Percentiles rank a stretch among this genome's conserved stretches.
Evolutionary conservation across 257 asterid genomes (phyloP).

Genomic region (Oldenlandia corymbosa): DNA sequence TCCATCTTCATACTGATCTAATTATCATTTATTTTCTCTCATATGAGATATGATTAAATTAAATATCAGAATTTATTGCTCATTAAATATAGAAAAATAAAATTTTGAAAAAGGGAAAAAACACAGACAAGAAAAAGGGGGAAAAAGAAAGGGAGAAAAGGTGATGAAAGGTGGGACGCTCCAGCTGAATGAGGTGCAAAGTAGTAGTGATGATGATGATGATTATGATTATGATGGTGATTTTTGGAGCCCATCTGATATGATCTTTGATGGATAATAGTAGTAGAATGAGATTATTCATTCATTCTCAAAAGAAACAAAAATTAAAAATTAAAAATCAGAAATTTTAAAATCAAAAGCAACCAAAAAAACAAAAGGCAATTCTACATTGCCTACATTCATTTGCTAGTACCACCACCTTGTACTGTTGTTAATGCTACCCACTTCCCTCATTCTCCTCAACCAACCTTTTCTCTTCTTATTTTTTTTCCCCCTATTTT

Average conservation of each 20-base stretch:
- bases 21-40: too few species aligned
- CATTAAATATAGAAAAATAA: too few species aligned
- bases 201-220: neutral
- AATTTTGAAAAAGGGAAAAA: neutral
- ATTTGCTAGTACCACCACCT: neutral
- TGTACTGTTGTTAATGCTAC: neutral
- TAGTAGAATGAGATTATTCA: neutral
- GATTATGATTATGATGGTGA: conserved; percentile 4
- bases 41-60: too few species aligned
- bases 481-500: too few species aligned
- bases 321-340: too few species aligned
- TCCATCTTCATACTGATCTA: too few species aligned
- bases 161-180: neutral
- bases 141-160: conserved; percentile 9
- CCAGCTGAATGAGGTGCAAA: conserved; percentile 1
- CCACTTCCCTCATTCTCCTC: neutral
- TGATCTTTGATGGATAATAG: neutral
- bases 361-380: conserved; percentile 37
- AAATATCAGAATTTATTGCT: too few species aligned
- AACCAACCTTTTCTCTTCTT: too few species aligned
- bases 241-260: conserved; percentile 21
- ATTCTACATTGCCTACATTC: neutral
- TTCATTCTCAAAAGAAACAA: too few species aligned
- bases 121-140: neutral
- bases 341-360: neutral